Percentiles rank a stretch among this genome's conserved stretches.
Conservation (phyloP, 1,284 basidiomycete species). For the Amylostereum chailletii region DNA sequence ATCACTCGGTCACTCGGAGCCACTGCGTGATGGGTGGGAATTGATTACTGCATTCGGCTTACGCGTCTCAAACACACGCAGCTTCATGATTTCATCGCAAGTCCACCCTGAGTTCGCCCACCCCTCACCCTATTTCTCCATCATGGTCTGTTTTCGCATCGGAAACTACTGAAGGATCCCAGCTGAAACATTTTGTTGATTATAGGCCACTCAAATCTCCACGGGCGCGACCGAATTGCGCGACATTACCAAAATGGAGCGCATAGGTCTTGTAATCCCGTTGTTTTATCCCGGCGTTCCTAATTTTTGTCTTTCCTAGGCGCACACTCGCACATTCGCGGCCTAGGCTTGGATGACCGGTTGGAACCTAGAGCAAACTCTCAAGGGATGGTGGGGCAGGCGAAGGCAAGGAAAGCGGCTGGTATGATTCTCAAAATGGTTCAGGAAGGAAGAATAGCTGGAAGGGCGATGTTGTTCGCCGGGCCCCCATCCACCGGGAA, state of each 20-base stretch:
- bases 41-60: too few species aligned
- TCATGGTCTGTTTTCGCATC: too few species aligned
- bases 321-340: slow-evolving; percentile 96
- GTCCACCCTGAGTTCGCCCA: too few species aligned
- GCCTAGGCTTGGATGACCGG: slow-evolving; percentile 86
- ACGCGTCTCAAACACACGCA: too few species aligned
- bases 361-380: slow-evolving; percentile 84
- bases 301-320: slow-evolving; percentile 34
- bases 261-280: slow-evolving; percentile 58
- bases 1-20: too few species aligned
- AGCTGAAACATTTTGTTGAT: too few species aligned
- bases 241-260: slow-evolving; percentile 94
- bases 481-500: slow-evolving; percentile 96
- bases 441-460: slow-evolving; percentile 90
- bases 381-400: slow-evolving; percentile 97
- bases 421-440: slow-evolving; percentile 99
- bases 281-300: neutral
- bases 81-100: too few species aligned
- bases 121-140: too few species aligned
- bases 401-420: slow-evolving; percentile 90
- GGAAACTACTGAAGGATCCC: too few species aligned
- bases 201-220: slow-evolving; percentile 55
- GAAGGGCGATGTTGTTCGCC: slow-evolving; percentile 91
- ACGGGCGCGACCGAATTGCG: slow-evolving; percentile 71
- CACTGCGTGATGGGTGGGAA: too few species aligned